phyloP scores from a whole-genome alignment of 2,329 filamentous ascomycete genomes.

The Fusarium tuaranense region DNA sequence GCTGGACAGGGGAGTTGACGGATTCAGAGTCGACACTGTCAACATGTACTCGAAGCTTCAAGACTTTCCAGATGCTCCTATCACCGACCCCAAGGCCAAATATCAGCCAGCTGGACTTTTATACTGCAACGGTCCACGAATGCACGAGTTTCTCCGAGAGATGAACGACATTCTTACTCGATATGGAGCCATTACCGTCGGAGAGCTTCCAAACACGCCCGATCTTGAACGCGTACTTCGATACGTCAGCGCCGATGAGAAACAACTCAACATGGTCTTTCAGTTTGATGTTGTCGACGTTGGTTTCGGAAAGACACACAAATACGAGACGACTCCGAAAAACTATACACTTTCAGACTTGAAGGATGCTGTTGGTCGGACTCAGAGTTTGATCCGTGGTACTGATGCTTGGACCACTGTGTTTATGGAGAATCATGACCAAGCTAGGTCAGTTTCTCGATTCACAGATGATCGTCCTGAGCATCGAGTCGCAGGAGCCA shows the following conservation, averaged over 20 bases:
- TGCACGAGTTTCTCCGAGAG: conserved; percentile 76
- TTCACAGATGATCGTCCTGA: conserved; percentile 63
- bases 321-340: conserved; percentile 61
- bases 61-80: conserved; percentile 68
- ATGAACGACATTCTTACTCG: conserved; percentile 71
- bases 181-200: conserved; percentile 77
- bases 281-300: conserved; percentile 74
- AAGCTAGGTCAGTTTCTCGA: conserved; percentile 68
- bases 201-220: conserved; percentile 74
- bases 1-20: conserved; percentile 78
- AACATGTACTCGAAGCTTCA: conserved; percentile 77
- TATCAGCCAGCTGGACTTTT: conserved; percentile 67
- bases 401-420: conserved; percentile 72
- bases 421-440: conserved; percentile 76
- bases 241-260: conserved; percentile 69
- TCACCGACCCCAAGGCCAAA: conserved; percentile 58
- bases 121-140: conserved; percentile 75
- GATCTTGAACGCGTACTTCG: conserved; percentile 67
- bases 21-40: conserved; percentile 81
- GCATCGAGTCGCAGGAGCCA: conserved; percentile 62
- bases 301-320: conserved; percentile 63
- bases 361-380: conserved; percentile 60
- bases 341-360: conserved; percentile 62
- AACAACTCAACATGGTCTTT: conserved; percentile 77
- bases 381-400: conserved; percentile 63